A percentile compares a stretch with the other conserved stretches of the same genome.
These are phyloP conservation scores for Neodidymelliopsis sp. DNA, from an alignment of 2,329 filamentous ascomycete genomes.

Conservation along the genomic window DNA sequence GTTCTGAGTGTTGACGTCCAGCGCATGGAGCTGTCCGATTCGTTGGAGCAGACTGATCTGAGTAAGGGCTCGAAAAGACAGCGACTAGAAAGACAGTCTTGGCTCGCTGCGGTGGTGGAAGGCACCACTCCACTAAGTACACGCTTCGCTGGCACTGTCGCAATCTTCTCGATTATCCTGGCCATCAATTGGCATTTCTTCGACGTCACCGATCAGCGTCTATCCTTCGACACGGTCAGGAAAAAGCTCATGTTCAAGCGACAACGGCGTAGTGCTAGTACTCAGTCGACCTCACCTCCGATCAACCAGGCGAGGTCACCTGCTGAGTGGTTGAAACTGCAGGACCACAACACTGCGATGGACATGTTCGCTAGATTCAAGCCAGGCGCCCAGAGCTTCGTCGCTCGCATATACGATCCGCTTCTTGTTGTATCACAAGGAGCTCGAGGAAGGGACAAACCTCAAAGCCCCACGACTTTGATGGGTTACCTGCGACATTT, in stretches of 20 bases:
- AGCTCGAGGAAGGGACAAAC: conserved; percentile 68
- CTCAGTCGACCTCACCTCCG: conserved; percentile 56
- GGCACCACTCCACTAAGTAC: conserved; percentile 74
- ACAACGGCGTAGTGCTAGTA: conserved; percentile 23
- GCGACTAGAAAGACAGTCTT: conserved; percentile 58
- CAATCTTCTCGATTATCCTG: conserved; percentile 75
- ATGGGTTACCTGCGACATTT: conserved; percentile 59
- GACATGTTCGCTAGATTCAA: conserved; percentile 81
- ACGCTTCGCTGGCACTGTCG: conserved; percentile 75
- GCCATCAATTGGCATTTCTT: conserved; percentile 82
- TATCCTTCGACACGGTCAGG: conserved; percentile 35
- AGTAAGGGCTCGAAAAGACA: conserved; percentile 54
- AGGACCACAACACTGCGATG: conserved; percentile 79
- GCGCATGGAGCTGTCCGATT: conserved; percentile 77
- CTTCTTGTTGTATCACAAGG: conserved; percentile 75
- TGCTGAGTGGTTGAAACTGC: conserved; percentile 76
- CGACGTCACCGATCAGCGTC: conserved; percentile 59
- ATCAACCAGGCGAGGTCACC: conserved; percentile 80
- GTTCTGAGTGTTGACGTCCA: conserved; percentile 82
- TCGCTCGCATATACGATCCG: conserved; percentile 77
- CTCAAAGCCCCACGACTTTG: conserved; percentile 58
- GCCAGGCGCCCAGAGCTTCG: conserved; percentile 73
- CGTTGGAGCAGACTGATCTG: conserved; percentile 60
- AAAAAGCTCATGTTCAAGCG: conserved; percentile 33
- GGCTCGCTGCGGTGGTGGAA: conserved; percentile 68